These are phyloP conservation scores for Chytriomyces sp. DNA, from an alignment of 192 early-diverging fungal species.

Conservation along the genomic window DNA sequence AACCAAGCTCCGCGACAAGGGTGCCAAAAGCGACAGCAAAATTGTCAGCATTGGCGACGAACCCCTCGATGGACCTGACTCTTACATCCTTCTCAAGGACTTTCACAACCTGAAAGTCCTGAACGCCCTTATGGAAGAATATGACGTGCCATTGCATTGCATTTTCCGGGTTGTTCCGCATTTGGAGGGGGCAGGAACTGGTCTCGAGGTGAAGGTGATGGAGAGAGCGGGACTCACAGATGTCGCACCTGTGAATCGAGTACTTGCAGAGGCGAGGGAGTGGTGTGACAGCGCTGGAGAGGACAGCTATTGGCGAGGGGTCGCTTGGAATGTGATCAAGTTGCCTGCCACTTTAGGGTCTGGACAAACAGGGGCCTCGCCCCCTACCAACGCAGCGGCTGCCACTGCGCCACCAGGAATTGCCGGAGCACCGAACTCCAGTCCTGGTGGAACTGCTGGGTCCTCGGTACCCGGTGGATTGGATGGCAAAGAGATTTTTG, in stretches of 20 bases:
- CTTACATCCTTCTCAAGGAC: constrained; percentile 51
- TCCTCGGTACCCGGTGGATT: neutral
- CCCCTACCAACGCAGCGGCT: neutral
- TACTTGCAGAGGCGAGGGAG: neutral
- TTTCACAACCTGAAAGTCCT: constrained; percentile 42
- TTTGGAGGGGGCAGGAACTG: neutral
- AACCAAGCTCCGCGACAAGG: constrained; percentile 47
- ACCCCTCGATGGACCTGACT: constrained; percentile 54
- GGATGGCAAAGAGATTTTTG: constrained; percentile 43
- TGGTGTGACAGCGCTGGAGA: constrained; percentile 1
- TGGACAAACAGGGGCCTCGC: constrained; percentile 20
- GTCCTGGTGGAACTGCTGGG: neutral
- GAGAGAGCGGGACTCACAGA: neutral
- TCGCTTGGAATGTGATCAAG: constrained; percentile 41
- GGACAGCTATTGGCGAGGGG: constrained; percentile 18
- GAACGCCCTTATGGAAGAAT: constrained; percentile 48
- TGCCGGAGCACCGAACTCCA: neutral
- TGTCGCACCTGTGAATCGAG: neutral
- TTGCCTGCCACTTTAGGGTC: too few species aligned
- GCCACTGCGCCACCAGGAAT: neutral
- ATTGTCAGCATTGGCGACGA: constrained; percentile 50
- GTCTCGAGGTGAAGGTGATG: too few species aligned
- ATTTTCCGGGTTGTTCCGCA: too few species aligned
- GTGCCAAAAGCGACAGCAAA: constrained; percentile 42
- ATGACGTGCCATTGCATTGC: constrained; percentile 36